These are phyloP conservation scores for Dactylellina cionopaga DNA, from an alignment of 2,329 filamentous ascomycete species.

Conservation along the genomic window DNA sequence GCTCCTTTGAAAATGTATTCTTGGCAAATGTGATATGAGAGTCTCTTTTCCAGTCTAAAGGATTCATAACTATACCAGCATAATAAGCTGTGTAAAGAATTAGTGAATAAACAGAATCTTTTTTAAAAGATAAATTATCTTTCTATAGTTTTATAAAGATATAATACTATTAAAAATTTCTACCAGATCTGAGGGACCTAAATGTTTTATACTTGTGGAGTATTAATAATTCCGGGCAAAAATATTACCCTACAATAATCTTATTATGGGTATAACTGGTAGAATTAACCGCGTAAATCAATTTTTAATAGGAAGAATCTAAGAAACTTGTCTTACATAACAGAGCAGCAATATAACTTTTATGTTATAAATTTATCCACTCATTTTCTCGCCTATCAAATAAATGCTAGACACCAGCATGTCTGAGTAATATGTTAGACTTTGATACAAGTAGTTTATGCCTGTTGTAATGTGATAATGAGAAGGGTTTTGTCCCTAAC, in stretches of 20 bases:
- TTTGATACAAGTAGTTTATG: background rate
- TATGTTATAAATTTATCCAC: conserved; percentile 13
- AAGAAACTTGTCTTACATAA: conserved; percentile 52
- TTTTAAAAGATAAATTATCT: conserved; percentile 66
- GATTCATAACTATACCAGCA: conserved; percentile 60
- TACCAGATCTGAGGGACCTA: conserved; percentile 64
- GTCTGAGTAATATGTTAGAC: conserved; percentile 8
- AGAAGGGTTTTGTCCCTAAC: conserved; percentile 10
- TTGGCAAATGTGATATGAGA: conserved; percentile 16
- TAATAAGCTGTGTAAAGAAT: conserved; percentile 67
- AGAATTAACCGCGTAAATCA: conserved; percentile 56
- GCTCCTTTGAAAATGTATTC: conserved; percentile 9
- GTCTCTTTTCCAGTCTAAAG: conserved; percentile 5
- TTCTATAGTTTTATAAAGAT: conserved; percentile 66
- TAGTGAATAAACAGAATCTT: conserved; percentile 64
- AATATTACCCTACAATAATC: conserved; percentile 65
- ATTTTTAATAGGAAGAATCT: conserved; percentile 37
- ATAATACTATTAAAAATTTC: conserved; percentile 68
- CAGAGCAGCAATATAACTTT: background rate
- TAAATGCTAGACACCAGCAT: conserved; percentile 5
- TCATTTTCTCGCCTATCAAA: background rate
- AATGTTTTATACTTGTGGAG: conserved; percentile 69
- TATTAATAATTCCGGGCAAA: conserved; percentile 65
- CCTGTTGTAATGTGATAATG: background rate
- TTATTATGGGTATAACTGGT: conserved; percentile 63